These are phyloP conservation scores for Bothriochloa decipiens DNA, from an alignment of 176 grass and related monocot species.

Conservation along the genomic window DNA sequence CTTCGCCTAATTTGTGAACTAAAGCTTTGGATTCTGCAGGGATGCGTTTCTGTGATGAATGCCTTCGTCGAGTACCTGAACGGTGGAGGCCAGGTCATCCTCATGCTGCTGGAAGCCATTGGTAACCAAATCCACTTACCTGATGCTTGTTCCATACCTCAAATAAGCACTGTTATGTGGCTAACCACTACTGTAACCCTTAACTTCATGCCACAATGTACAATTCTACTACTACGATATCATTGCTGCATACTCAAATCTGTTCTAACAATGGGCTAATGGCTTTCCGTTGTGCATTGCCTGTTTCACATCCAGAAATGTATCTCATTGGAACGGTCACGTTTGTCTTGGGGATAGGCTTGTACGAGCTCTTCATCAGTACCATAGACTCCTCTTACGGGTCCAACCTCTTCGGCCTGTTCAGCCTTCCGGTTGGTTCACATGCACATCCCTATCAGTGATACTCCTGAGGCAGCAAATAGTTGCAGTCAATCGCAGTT, in stretches of 20 bases:
- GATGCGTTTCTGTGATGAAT: slow-evolving; percentile 66
- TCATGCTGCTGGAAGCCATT: slow-evolving; percentile 83
- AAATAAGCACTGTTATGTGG: background rate
- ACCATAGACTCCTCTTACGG: slow-evolving; percentile 71
- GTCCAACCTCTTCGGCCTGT: slow-evolving; percentile 86
- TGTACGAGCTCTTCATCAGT: slow-evolving; percentile 94
- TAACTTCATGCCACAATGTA: background rate
- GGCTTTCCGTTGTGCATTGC: slow-evolving; percentile 15
- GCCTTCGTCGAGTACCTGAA: slow-evolving; percentile 62
- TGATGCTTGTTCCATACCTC: background rate
- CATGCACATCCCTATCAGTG: background rate
- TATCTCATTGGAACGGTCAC: slow-evolving; percentile 91
- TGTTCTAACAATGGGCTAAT: background rate
- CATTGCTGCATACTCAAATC: background rate
- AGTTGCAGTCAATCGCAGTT: background rate
- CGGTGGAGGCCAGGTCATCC: slow-evolving; percentile 56
- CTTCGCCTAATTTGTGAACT: background rate
- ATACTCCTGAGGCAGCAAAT: slow-evolving; percentile 8
- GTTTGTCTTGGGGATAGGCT: slow-evolving; percentile 86
- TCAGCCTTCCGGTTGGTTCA: slow-evolving; percentile 68
- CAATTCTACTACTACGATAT: background rate
- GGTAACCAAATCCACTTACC: slow-evolving; percentile 51
- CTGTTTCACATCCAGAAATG: slow-evolving; percentile 55
- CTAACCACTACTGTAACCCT: background rate
- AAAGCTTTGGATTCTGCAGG: slow-evolving; percentile 36